Conservation (phyloP, 352 stramenopile species). For the Pythium grandisporangium region DNA sequence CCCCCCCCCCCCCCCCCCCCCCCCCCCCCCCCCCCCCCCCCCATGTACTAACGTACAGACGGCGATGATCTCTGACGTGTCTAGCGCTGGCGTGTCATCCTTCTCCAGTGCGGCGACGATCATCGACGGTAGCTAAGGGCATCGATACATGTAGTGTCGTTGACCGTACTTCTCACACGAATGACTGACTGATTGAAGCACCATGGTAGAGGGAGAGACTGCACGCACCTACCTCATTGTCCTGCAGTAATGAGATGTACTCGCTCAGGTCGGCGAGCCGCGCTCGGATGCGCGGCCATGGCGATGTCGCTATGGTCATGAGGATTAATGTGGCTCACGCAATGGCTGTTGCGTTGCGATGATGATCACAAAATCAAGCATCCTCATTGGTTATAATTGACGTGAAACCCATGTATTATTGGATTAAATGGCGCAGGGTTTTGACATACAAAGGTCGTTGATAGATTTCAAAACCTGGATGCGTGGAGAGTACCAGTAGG, state of each 20-base stretch:
- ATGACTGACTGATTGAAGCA: neutral
- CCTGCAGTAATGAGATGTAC: conserved; percentile 10
- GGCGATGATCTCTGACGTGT: conserved; percentile 4
- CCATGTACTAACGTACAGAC: conserved; percentile 1
- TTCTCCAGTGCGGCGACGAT: conserved; percentile 7
- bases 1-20: no score
- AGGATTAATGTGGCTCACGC: no score
- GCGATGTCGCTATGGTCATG: neutral
- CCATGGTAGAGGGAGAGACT: no score
- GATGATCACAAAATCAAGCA: neutral
- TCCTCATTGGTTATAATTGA: conserved; percentile 1
- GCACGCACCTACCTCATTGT: conserved; percentile 5
- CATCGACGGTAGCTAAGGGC: conserved; percentile 5
- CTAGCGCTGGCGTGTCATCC: neutral
- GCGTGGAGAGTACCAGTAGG: no score
- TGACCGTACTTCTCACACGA: neutral
- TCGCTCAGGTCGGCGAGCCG: conserved; percentile 3
- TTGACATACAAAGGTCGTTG: no score
- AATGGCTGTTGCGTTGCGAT: no score
- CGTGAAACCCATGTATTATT: neutral
- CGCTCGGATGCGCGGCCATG: conserved; percentile 3
- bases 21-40: no score
- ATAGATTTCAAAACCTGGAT: no score
- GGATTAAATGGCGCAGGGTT: neutral
- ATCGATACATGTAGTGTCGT: neutral